phyloP scores from a whole-genome alignment of 257 asterid species.

The Plantago ovata region DNA sequence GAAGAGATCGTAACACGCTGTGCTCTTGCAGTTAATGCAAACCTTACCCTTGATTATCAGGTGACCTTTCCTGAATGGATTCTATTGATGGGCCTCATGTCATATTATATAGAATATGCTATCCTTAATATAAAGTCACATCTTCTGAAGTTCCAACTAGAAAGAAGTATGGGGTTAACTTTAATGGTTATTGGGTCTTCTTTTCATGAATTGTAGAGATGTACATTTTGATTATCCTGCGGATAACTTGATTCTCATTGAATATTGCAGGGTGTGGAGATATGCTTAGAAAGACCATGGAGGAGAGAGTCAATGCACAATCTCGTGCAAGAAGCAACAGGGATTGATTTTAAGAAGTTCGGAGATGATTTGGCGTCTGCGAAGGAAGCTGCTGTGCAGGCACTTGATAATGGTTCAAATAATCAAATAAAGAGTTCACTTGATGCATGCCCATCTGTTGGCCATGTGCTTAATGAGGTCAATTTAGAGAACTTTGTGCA shows the following conservation, averaged over 20 bases:
- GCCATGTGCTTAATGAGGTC: constrained; percentile 89
- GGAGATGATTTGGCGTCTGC: constrained; percentile 62
- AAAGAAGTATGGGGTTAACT: background rate
- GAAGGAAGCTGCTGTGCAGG: constrained; percentile 48
- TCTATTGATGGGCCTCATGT: constrained; percentile 1
- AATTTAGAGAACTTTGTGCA: constrained; percentile 13
- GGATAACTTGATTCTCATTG: background rate
- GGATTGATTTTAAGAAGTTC: constrained; percentile 64
- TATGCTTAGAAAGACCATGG: constrained; percentile 94
- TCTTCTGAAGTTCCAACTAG: background rate
- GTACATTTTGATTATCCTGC: background rate
- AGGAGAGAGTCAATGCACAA: constrained; percentile 96
- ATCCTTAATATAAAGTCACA: background rate
- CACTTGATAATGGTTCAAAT: constrained; percentile 35
- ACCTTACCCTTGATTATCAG: constrained; percentile 85
- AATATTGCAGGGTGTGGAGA: constrained; percentile 62
- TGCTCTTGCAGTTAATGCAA: constrained; percentile 82
- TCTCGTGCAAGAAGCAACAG: constrained; percentile 87
- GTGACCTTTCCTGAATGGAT: constrained; percentile 26
- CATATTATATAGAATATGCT: background rate
- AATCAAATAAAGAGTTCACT: constrained; percentile 40
- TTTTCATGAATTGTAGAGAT: constrained; percentile 9
- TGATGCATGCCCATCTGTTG: constrained; percentile 75
- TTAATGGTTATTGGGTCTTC: background rate
- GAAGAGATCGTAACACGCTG: constrained; percentile 82